Base-by-base conservation (phyloP, 257 asterid species). In the Mitragyna speciosa region DNA sequence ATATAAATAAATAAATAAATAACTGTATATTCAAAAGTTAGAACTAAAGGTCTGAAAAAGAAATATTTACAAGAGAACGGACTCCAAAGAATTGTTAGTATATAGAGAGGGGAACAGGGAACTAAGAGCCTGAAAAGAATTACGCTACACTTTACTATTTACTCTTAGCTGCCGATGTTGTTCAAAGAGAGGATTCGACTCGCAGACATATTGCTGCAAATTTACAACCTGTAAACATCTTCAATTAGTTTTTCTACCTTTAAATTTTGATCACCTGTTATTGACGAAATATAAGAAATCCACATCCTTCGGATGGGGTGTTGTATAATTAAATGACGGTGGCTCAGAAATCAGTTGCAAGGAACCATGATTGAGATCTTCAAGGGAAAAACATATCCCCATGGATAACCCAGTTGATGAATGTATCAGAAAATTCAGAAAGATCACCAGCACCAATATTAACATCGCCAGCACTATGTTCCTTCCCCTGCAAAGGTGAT, bases 281-380 rank as follows among this genome's bases (percentile, higher is more conserved):
- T 85, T 87, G 82, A 78, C 81, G 84, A 80, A 67, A 26, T 28
- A 82, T 78, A 45, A 76, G 72, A 74, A 76, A 77, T 79, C 80
- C 85, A 74, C 93, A 89, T 85, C 96, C 97, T 89, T 94, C 83
- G 94, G 96, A 89, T 81, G 91, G 69, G 86, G 41, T 74, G 82
- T 30, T 75, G 78, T 75, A 36, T 36, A 79, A 83, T 77, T 65
- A 67, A 70, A 68, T 56, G 76, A 84, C 24, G 80, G 84, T 24
- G 49, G 73, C 72, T 65, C 79, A 31, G 41, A 70, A 67, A 75
- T 56, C 67, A 84, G 72, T 26, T 64, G 75, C 77, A 17, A 52
- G 39, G 45, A 80, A 65, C 72, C 71, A 45, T 45, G 41, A 5
- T 30, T 24, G 54, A 63, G 54, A 63, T 63, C 78, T 64, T 92